Conservation (phyloP, 2,329 filamentous ascomycete species). For the Pyrenophora teres region DNA sequence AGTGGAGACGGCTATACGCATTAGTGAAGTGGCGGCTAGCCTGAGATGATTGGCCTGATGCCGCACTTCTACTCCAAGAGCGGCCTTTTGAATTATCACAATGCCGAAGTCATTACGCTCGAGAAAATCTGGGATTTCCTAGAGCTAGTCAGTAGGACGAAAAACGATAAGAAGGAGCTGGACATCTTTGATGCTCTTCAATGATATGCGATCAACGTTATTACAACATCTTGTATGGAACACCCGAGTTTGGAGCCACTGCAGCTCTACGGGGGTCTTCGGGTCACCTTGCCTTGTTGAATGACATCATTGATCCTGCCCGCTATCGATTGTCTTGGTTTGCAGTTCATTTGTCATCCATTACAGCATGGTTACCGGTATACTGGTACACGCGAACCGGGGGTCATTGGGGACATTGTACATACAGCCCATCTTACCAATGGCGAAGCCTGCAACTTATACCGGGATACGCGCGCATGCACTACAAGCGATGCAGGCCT, state of each 20-base stretch:
- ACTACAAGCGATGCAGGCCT: constrained; percentile 39
- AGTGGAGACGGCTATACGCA: too few relatives aligned
- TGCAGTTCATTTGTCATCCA: constrained; percentile 51
- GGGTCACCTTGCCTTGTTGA: constrained; percentile 49
- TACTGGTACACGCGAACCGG: constrained; percentile 48
- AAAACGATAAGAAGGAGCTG: constrained; percentile 30
- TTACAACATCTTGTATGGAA: constrained; percentile 60
- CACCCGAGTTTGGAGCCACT: constrained; percentile 48
- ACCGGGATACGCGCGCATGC: constrained; percentile 56
- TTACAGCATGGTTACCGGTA: constrained; percentile 53
- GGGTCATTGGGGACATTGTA: constrained; percentile 45
- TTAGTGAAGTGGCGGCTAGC: too few relatives aligned
- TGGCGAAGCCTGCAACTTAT: constrained; percentile 58
- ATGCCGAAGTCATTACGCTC: constrained; percentile 21
- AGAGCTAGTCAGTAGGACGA: constrained; percentile 44
- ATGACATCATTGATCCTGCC: constrained; percentile 56
- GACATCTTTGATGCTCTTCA: constrained; percentile 58
- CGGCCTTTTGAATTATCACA: constrained; percentile 48
- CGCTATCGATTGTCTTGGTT: constrained; percentile 57
- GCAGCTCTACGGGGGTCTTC: constrained; percentile 48
- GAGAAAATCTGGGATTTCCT: constrained; percentile 47
- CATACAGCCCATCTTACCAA: constrained; percentile 53
- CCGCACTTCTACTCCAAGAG: constrained; percentile 59
- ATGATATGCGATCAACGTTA: constrained; percentile 59
- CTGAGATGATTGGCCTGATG: constrained; percentile 45